Evolutionary conservation across 805 yeast species (phyloP), one percentile per base, ranked within the genome.

Genomic region (Maudiozyma barnettii): DNA sequence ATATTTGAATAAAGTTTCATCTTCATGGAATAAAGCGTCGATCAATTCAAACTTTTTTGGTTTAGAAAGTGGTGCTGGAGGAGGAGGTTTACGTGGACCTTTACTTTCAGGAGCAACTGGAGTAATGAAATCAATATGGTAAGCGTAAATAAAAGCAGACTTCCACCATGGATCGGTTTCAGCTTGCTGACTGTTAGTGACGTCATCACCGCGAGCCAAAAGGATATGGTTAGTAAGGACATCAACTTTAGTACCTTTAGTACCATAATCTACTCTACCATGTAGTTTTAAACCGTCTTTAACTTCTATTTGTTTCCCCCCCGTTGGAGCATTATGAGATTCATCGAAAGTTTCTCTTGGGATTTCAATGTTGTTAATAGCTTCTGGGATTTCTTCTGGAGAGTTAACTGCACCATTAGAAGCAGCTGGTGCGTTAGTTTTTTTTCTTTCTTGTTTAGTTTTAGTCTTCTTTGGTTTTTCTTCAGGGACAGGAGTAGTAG

Each of bases 211-310:
- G 1, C 44, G 18, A 16, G 54, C 22, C 36, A 54, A 35, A 7
- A 52, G 9, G 26, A 51, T 36, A 42, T 56, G 58, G 31, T 56
- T 56, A 9, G 58, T 56, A 35, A 53, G 43, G 20, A 56, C 54
- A 33, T 56, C 60, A 7, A 56, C 58, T 16, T 48, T 46, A 12
- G 57, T 53, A 47, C 60, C 60, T 20, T 49, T 53, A n/a, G 58
- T 49, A 48, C 58, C 60, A 35, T 56, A 56, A 38, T 56, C 60
- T 4, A 47, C 36, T 43, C 60, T 50, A 7, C 42, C 38, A 29
- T 43, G 53, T 20, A 54, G 39, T 18, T 51, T 49, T n/a, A 41
- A 47, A 19, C 26, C 44, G 29, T 45, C 46, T 16, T 21, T 19
- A 39, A 13, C 46, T 23, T 44, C 49, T 12, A n/a, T 12, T 36